These are phyloP conservation scores for Pleurotus tuber-regium DNA, from an alignment of 768 basidiomycete species.

Conservation along the genomic window DNA sequence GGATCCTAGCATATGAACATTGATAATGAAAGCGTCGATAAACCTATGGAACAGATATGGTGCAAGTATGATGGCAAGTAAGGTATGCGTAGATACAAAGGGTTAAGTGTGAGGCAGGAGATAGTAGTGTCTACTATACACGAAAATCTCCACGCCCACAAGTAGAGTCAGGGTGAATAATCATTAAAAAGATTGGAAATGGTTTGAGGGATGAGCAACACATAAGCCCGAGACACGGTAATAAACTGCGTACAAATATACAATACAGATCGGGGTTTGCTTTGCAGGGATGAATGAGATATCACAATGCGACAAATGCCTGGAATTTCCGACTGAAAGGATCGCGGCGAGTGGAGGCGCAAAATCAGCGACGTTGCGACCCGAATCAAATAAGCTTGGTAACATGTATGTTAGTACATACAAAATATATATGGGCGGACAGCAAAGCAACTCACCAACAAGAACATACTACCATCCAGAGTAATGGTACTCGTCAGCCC, in stretches of 20 bases:
- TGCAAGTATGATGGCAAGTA: background rate
- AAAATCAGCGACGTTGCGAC: no score
- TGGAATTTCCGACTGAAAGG: no score
- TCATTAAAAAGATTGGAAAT: background rate
- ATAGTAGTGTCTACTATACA: background rate
- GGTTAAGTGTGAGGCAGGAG: background rate
- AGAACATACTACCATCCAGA: slow-evolving; percentile 52
- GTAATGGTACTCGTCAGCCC: slow-evolving; percentile 66
- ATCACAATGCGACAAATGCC: background rate
- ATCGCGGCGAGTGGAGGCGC: no score
- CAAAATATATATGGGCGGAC: no score
- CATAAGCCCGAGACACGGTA: background rate
- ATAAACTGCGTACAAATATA: no score
- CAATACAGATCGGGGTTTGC: slow-evolving; percentile 1
- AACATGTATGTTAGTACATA: no score
- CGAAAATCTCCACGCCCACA: background rate
- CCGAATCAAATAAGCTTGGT: no score
- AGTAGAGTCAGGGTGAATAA: background rate
- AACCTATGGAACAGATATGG: background rate
- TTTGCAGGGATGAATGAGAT: background rate
- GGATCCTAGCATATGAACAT: slow-evolving; percentile 7
- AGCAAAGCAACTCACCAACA: background rate
- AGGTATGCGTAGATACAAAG: background rate
- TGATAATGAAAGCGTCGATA: background rate
- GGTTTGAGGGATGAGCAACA: background rate